Evolutionary conservation across 768 basidiomycete species (phyloP).

Genomic region (Mycena haematopus): DNA sequence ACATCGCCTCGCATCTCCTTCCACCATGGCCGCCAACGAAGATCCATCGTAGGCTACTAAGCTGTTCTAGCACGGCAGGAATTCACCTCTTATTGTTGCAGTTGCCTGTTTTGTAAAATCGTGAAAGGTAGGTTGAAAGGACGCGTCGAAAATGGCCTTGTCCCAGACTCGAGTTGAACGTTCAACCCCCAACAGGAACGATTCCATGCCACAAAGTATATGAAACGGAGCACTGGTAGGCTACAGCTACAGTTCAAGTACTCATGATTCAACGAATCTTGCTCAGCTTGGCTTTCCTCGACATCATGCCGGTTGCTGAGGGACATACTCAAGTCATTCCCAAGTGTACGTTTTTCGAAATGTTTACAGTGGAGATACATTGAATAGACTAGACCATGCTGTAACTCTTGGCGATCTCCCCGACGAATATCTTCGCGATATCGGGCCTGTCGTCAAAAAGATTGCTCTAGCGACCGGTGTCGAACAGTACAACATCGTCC

Average conservation of each 20-base stretch:
- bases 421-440: slow-evolving; percentile 60
- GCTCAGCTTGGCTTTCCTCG: slow-evolving; percentile 49
- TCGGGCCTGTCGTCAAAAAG: slow-evolving; percentile 62
- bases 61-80: not conserved
- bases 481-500: slow-evolving; percentile 64
- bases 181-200: slow-evolving; percentile 33
- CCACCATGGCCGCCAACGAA: slow-evolving; percentile 20
- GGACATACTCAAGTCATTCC: slow-evolving; percentile 55
- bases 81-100: not conserved
- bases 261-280: not conserved
- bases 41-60: slow-evolving; percentile 8
- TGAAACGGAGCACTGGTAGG: slow-evolving; percentile 46
- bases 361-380: not conserved
- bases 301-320: slow-evolving; percentile 50
- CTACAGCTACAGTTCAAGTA: not conserved
- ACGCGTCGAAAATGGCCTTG: not conserved
- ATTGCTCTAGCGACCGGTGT: slow-evolving; percentile 54
- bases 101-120: slow-evolving; percentile 42
- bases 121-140: slow-evolving; percentile 33
- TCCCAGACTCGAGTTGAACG: not conserved
- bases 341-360: slow-evolving; percentile 41
- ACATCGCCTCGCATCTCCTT: not conserved
- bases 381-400: slow-evolving; percentile 54
- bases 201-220: slow-evolving; percentile 46
- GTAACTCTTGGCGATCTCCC: slow-evolving; percentile 63